Percentiles rank a stretch among this genome's conserved stretches.
phyloP scores from a whole-genome alignment of 768 basidiomycete genomes.

The Postia placenta region DNA sequence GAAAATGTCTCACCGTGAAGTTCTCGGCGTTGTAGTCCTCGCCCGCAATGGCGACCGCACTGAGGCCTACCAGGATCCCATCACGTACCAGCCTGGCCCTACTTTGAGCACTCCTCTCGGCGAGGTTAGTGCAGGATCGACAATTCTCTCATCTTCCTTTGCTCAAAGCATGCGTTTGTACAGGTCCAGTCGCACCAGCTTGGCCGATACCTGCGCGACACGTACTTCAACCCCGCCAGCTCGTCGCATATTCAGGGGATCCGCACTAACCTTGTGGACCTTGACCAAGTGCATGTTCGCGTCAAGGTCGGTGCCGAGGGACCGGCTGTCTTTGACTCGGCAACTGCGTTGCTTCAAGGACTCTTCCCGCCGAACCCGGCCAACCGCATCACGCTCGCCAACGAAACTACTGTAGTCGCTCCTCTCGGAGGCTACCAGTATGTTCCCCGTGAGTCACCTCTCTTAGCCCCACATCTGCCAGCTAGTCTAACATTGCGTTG shows the following conservation, averaged over 20 bases:
- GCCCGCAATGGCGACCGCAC: constrained; percentile 74
- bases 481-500: constrained; percentile 1
- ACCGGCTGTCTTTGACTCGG: constrained; percentile 80
- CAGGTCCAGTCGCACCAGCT: constrained; percentile 67
- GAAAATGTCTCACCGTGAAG: constrained; percentile 37
- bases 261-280: constrained; percentile 56
- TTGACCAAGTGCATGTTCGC: constrained; percentile 65
- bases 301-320: constrained; percentile 85
- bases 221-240: constrained; percentile 62
- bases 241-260: constrained; percentile 65
- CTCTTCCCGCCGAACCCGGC: constrained; percentile 75
- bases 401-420: constrained; percentile 62
- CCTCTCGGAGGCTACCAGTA: constrained; percentile 79
- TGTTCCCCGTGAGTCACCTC: constrained; percentile 51
- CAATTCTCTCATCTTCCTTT: neutral
- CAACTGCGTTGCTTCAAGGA: constrained; percentile 80
- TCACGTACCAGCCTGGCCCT: constrained; percentile 53
- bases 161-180: neutral
- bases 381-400: constrained; percentile 73
- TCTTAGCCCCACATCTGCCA: neutral
- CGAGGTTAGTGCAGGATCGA: constrained; percentile 40
- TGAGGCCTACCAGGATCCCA: constrained; percentile 66
- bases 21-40: constrained; percentile 73
- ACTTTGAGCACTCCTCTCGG: constrained; percentile 74
- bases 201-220: constrained; percentile 53